Conservation (phyloP, 2,329 filamentous ascomycete genomes). For the Diaporthe vexans region DNA sequence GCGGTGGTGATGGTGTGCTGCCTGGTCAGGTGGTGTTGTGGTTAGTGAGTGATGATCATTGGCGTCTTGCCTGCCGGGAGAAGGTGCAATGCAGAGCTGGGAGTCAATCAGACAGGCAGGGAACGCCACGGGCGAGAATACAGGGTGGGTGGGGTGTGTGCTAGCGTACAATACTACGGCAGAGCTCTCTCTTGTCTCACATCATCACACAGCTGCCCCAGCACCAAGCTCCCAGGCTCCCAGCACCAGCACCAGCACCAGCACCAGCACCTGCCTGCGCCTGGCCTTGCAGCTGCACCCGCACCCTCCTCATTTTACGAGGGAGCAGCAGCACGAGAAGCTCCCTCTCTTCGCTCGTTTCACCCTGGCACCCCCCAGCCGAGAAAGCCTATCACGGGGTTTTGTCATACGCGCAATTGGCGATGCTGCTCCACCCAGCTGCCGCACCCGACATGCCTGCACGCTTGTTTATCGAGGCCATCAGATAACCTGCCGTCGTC, state of each 20-base stretch:
- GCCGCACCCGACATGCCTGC: constrained; percentile 18
- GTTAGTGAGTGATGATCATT: constrained; percentile 12
- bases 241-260: no score
- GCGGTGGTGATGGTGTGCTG: constrained; percentile 41
- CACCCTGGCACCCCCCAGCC: not conserved
- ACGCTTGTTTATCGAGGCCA: constrained; percentile 9
- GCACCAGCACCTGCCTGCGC: no score
- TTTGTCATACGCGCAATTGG: constrained; percentile 42
- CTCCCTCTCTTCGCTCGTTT: constrained; percentile 8
- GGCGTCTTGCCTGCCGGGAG: constrained; percentile 36
- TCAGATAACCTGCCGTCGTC: constrained; percentile 27
- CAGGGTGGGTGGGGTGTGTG: constrained; percentile 3
- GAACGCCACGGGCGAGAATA: constrained; percentile 3
- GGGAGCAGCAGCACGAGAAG: no score
- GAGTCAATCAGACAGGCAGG: not conserved
- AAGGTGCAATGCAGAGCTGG: not conserved
- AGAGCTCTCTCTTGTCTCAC: constrained; percentile 38
- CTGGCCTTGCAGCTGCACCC: no score
- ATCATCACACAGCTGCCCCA: constrained; percentile 38
- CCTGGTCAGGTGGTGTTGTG: constrained; percentile 36
- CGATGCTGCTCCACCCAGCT: constrained; percentile 27
- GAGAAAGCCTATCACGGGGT: constrained; percentile 35
- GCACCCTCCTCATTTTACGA: no score
- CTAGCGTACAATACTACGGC: not conserved
- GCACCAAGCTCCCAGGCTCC: not conserved